phyloP scores from a whole-genome alignment of 176 grass and related monocot genomes.

The Musa beccarii region DNA sequence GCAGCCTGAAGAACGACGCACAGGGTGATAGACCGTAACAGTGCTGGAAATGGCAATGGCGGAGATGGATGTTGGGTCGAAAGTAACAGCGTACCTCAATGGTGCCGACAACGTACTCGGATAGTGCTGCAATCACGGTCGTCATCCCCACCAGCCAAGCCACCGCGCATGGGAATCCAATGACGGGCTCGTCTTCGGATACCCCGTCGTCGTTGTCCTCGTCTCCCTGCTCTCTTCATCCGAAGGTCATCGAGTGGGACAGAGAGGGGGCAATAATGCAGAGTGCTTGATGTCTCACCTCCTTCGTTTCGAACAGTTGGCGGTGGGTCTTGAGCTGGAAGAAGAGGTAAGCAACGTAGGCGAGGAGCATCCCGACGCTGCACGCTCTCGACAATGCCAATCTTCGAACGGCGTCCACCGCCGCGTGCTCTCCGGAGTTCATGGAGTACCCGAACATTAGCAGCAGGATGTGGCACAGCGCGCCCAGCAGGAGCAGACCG shows the following conservation, averaged over 20 bases:
- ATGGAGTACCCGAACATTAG: not conserved
- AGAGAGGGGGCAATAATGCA: too few relatives aligned
- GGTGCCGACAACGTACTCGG: slow-evolving; percentile 71
- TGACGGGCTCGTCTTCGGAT: slow-evolving; percentile 44
- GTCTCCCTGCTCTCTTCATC: slow-evolving; percentile 2
- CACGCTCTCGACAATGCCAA: slow-evolving; percentile 57
- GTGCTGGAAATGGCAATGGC: not conserved
- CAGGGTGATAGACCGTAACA: not conserved
- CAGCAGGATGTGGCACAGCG: not conserved
- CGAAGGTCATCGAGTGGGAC: too few relatives aligned
- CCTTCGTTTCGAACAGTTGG: not conserved
- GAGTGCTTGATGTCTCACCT: not conserved
- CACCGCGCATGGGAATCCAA: slow-evolving; percentile 63
- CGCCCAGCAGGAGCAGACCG: slow-evolving; percentile 63
- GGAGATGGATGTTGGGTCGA: not conserved
- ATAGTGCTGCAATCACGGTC: slow-evolving; percentile 52
- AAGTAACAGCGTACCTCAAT: slow-evolving; percentile 47
- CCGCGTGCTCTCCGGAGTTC: slow-evolving; percentile 35
- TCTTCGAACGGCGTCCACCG: slow-evolving; percentile 35
- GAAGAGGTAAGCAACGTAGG: slow-evolving; percentile 65
- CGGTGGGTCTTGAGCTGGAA: slow-evolving; percentile 45
- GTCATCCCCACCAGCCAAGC: slow-evolving; percentile 63
- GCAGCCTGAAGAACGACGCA: slow-evolving; percentile 36
- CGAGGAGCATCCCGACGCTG: slow-evolving; percentile 73
- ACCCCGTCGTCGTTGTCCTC: slow-evolving; percentile 21